Evolutionary conservation across 495 filamentous ascomycete species (phyloP).

Genomic region (Bombardia bombarda): DNA sequence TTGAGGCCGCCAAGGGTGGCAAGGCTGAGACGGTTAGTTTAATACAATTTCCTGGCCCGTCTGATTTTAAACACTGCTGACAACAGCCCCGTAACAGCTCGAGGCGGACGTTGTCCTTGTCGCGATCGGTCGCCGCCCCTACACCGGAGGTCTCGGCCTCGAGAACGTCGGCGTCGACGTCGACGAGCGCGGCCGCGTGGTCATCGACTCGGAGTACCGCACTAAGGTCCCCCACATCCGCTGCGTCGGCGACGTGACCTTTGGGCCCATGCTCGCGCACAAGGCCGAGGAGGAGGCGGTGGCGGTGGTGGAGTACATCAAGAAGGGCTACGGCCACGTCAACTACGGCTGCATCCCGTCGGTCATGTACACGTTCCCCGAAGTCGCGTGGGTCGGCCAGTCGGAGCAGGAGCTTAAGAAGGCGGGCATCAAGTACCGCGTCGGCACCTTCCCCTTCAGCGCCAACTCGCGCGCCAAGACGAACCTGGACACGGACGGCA

Average conservation of each 20-base stretch:
- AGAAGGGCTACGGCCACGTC: constrained; percentile 94
- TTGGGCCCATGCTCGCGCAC: constrained; percentile 98
- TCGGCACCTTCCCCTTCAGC: constrained; percentile 91
- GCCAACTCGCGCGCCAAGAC: constrained; percentile 98
- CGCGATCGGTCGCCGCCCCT: constrained; percentile 91
- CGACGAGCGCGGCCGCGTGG: constrained; percentile 85
- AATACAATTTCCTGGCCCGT: constrained; percentile 5
- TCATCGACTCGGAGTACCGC: constrained; percentile 97
- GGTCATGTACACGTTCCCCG: constrained; percentile 99
- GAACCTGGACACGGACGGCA: constrained; percentile 91
- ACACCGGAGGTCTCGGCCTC: constrained; percentile 81
- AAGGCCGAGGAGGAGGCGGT: constrained; percentile 99
- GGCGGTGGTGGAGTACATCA: constrained; percentile 90
- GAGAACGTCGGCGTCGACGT: constrained; percentile 95
- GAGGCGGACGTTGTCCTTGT: constrained; percentile 95
- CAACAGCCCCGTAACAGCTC: constrained; percentile 45
- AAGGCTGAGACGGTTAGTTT: constrained; percentile 76
- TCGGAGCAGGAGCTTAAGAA: constrained; percentile 94
- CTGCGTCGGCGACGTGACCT: constrained; percentile 92
- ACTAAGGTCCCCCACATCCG: constrained; percentile 96
- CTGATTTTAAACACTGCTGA: background rate
- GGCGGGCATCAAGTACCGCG: constrained; percentile 78
- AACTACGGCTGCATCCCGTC: constrained; percentile 97
- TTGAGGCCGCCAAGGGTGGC: constrained; percentile 93
- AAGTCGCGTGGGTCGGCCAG: constrained; percentile 98